Percentiles rank a stretch among this genome's conserved stretches.
Evolutionary conservation across 78 protist species (phyloP).

Genomic region (Dictyostelium discoideum): dicty_2.7 NC_007088.5:198501-199000

Average conservation of each 20-base stretch:
- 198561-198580: constrained; percentile 8
- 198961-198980: constrained; percentile 96
- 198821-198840: constrained; percentile 84
- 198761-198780: constrained; percentile 62
- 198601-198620: constrained; percentile 72
- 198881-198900: constrained; percentile 5
- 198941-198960: constrained; percentile 43
- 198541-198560: background rate
- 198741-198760: constrained; percentile 58
- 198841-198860: constrained; percentile 86
- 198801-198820: constrained; percentile 94
- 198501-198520: constrained; percentile 15
- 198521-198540: background rate
- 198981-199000: constrained; percentile 88
- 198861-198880: constrained; percentile 74
- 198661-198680: constrained; percentile 97
- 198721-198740: constrained; percentile 78
- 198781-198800: constrained; percentile 94
- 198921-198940: constrained; percentile 62
- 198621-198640: constrained; percentile 65
- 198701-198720: constrained; percentile 81
- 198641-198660: constrained; percentile 92
- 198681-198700: constrained; percentile 86
- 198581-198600: constrained; percentile 40
- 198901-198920: constrained; percentile 5